Evolutionary conservation across 164 flowering plant genomes (phyloP).

Genomic region (Nelumbo lutea): DNA sequence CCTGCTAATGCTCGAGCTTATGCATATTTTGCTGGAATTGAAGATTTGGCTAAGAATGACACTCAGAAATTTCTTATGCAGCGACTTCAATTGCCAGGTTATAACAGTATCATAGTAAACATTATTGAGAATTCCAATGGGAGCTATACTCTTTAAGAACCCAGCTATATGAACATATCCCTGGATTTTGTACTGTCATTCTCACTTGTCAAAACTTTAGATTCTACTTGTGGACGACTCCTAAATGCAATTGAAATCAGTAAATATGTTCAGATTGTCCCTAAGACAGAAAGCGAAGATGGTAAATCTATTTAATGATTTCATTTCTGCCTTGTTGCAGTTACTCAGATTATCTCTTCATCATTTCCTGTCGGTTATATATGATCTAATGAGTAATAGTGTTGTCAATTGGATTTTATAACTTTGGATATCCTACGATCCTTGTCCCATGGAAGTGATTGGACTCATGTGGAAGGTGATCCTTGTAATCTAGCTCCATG

Average conservation of each 20-base stretch:
- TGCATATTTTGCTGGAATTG: conserved; percentile 90
- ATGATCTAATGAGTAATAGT: conserved; percentile 17
- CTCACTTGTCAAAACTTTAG: conserved; percentile 65
- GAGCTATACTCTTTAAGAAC: conserved; percentile 82
- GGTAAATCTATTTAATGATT: conserved; percentile 36
- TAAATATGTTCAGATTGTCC: conserved; percentile 60
- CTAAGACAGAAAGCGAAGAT: conserved; percentile 59
- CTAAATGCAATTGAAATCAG: conserved; percentile 85
- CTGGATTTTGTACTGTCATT: conserved; percentile 74
- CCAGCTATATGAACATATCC: conserved; percentile 83
- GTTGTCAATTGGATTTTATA: conserved; percentile 33
- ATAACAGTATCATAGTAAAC: conserved; percentile 75
- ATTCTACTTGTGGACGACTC: conserved; percentile 87
- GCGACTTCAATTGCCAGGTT: conserved; percentile 62
- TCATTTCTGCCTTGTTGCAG: not conserved
- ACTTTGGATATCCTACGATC: conserved; percentile 43
- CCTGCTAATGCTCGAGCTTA: conserved; percentile 91
- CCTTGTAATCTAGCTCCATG: conserved; percentile 76
- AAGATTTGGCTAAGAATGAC: conserved; percentile 62
- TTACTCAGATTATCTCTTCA: not conserved
- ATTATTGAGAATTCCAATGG: conserved; percentile 90
- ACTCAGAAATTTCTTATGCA: conserved; percentile 68
- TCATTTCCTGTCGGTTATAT: not conserved
- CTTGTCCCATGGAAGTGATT: conserved; percentile 37
- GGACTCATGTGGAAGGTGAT: conserved; percentile 62